Percentiles rank a stretch among this genome's conserved stretches.
Conservation (phyloP, 768 basidiomycete genomes). For the Bullera alba region DNA sequence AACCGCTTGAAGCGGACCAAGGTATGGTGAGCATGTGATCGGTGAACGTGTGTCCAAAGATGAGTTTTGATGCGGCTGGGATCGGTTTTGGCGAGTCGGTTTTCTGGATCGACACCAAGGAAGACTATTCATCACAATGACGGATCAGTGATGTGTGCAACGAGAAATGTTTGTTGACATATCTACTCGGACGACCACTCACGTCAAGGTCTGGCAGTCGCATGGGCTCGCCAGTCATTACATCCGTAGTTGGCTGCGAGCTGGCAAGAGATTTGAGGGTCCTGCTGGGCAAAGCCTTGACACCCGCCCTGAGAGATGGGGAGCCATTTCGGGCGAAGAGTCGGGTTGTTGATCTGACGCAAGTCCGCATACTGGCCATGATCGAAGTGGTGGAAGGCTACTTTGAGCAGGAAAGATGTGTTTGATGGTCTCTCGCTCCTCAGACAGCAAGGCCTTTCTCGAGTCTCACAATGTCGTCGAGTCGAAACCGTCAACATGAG, state of each 20-base stretch:
- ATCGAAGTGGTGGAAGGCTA: too few relatives aligned
- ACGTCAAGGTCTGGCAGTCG: conserved; percentile 56
- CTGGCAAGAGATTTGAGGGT: not conserved
- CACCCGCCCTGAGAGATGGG: not conserved
- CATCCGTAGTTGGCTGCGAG: conserved; percentile 40
- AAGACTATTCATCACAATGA: conserved; percentile 20
- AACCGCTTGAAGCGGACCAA: conserved; percentile 69
- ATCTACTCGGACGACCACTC: conserved; percentile 24
- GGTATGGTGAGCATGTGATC: conserved; percentile 74
- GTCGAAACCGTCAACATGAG: too few relatives aligned
- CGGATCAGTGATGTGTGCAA: not conserved
- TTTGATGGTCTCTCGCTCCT: too few relatives aligned
- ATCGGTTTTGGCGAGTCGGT: conserved; percentile 54
- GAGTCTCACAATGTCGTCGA: too few relatives aligned
- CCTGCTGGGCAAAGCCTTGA: not conserved
- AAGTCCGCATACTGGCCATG: not conserved
- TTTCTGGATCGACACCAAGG: conserved; percentile 26
- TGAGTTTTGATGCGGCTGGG: conserved; percentile 61
- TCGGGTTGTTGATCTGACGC: not conserved
- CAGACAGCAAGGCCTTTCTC: too few relatives aligned
- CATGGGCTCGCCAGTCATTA: conserved; percentile 54
- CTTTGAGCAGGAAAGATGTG: too few relatives aligned
- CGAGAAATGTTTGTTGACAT: too few relatives aligned
- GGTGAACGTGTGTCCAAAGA: conserved; percentile 78
- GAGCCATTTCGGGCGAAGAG: not conserved